phyloP scores from a whole-genome alignment of 2,329 filamentous ascomycete species.

The Aspergillus sclerotialis region DNA sequence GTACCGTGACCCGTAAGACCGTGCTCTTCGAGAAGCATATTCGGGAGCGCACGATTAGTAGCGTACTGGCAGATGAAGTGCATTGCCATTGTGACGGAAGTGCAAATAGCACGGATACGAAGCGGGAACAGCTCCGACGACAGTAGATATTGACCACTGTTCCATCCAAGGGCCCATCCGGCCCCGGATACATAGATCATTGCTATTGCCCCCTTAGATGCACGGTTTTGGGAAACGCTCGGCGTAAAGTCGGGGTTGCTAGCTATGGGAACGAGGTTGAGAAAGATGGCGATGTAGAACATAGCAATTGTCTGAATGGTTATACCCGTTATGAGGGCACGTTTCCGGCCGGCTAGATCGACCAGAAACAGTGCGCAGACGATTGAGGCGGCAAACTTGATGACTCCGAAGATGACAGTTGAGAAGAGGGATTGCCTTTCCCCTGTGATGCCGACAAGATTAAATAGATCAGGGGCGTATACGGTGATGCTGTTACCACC shows the following conservation, averaged over 20 bases:
- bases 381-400: constrained; percentile 60
- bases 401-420: constrained; percentile 64
- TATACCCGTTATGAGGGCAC: constrained; percentile 52
- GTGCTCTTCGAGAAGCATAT: constrained; percentile 53
- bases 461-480: constrained; percentile 65
- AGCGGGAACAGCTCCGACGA: constrained; percentile 68
- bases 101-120: constrained; percentile 59
- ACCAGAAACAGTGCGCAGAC: constrained; percentile 67
- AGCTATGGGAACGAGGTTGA: constrained; percentile 51
- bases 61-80: constrained; percentile 71
- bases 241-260: constrained; percentile 43
- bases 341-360: constrained; percentile 66
- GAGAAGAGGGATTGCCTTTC: constrained; percentile 61
- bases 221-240: constrained; percentile 40
- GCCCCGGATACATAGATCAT: constrained; percentile 62
- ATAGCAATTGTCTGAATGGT: constrained; percentile 50
- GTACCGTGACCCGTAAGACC: constrained; percentile 51
- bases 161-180: constrained; percentile 63
- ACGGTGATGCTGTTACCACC: constrained; percentile 65
- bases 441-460: constrained; percentile 60
- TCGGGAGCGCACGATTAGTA: constrained; percentile 62
- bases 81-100: constrained; percentile 64
- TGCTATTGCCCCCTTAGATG: constrained; percentile 56
- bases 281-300: constrained; percentile 53
- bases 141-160: constrained; percentile 66